These are phyloP conservation scores for Euphrasia confusa DNA, from an alignment of 257 asterid species.

Conservation along the genomic window DNA sequence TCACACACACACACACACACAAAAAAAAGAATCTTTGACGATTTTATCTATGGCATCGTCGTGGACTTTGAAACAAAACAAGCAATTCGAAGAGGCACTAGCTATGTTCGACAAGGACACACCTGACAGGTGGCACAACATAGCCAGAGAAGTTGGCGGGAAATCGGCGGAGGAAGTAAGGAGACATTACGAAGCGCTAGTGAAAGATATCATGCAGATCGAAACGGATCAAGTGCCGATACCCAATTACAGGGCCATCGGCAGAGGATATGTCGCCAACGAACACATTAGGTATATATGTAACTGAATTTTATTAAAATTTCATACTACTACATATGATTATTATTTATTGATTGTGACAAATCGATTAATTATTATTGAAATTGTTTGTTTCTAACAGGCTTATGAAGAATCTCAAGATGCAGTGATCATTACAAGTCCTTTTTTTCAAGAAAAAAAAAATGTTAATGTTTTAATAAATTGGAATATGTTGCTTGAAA, in stretches of 20 bases:
- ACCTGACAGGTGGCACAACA: conserved; percentile 51
- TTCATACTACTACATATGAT: too few species aligned
- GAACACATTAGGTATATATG: conserved; percentile 31
- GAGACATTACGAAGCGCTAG: conserved; percentile 42
- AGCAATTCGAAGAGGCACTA: conserved; percentile 53
- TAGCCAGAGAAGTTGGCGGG: conserved; percentile 44
- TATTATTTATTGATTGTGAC: too few species aligned
- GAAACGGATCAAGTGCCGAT: conserved; percentile 50
- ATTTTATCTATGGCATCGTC: conserved; percentile 46
- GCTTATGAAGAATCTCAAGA: conserved; percentile 63
- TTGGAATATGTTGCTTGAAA: too few species aligned
- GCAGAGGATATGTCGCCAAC: conserved; percentile 26
- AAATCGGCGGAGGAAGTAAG: conserved; percentile 49
- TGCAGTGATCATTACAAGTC: conserved; percentile 29
- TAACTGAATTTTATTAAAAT: too few species aligned
- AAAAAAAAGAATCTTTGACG: neutral
- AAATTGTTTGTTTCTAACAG: conserved; percentile 30
- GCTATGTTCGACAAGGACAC: conserved; percentile 51
- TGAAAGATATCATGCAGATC: conserved; percentile 44
- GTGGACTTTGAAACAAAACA: conserved; percentile 52
- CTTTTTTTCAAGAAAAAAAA: neutral
- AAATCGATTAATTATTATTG: too few species aligned
- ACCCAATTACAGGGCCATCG: conserved; percentile 40
- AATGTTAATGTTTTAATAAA: too few species aligned
- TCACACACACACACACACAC: conserved; percentile 1